Conservation (phyloP, 495 filamentous ascomycete species). For the Copromyces sp. region DNA sequence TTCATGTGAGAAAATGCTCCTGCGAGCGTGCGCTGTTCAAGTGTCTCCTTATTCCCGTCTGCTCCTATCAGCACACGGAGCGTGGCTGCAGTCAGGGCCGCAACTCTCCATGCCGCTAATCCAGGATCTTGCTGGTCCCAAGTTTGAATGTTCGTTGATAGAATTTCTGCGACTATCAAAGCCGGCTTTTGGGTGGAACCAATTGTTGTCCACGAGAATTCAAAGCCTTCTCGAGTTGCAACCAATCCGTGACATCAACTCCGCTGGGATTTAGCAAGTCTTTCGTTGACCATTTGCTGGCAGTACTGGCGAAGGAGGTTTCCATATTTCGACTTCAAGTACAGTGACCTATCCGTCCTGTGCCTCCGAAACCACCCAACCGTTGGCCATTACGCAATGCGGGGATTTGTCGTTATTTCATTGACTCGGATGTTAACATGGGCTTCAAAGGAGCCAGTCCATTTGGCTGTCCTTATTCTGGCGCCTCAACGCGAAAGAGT, state of each 20-base stretch:
- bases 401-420: neutral
- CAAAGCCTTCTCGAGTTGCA: neutral
- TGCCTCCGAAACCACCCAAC: neutral
- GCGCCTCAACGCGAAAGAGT: neutral
- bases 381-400: neutral
- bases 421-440: neutral
- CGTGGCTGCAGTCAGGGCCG: constrained; percentile 10
- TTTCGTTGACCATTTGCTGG: neutral
- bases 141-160: neutral
- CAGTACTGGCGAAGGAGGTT: neutral
- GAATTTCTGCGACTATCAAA: neutral
- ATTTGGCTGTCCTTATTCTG: neutral
- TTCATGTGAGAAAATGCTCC: constrained; percentile 24
- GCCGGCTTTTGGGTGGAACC: neutral
- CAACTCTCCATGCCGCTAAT: neutral
- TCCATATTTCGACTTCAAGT: neutral
- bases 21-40: constrained; percentile 14
- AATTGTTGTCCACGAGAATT: neutral
- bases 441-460: neutral
- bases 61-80: constrained; percentile 7
- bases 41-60: neutral
- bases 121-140: neutral
- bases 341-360: neutral
- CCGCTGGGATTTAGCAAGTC: neutral
- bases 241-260: neutral